A percentile compares a stretch with the other conserved stretches of the same genome.
Evolutionary conservation across 495 filamentous ascomycete genomes (phyloP).

Genomic region (Penicillium subrubescens): DNA sequence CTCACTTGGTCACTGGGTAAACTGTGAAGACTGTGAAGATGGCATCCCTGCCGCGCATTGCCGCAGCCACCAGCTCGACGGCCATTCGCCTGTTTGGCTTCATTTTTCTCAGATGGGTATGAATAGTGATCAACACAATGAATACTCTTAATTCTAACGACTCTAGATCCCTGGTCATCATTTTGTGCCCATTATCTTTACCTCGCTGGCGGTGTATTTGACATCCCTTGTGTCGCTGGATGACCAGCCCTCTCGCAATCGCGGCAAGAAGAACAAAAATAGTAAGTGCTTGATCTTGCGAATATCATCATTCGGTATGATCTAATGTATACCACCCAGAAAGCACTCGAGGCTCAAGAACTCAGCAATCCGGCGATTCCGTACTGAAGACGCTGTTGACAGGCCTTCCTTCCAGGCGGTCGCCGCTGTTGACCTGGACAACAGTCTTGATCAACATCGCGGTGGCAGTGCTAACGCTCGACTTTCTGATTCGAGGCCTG

Average conservation of each 20-base stretch:
- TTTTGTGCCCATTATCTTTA: slow-evolving; percentile 66
- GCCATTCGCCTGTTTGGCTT: slow-evolving; percentile 62
- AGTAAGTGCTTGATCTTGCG: slow-evolving; percentile 1
- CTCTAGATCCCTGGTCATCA: slow-evolving; percentile 63
- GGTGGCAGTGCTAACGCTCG: slow-evolving; percentile 65
- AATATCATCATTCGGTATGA: background rate
- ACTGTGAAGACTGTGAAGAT: slow-evolving; percentile 20
- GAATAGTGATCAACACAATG: slow-evolving; percentile 4
- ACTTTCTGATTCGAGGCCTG: slow-evolving; percentile 71
- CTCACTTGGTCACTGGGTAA: background rate
- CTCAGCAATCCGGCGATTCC: slow-evolving; percentile 27
- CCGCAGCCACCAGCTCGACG: slow-evolving; percentile 57
- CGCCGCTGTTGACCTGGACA: slow-evolving; percentile 55
- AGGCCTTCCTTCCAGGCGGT: slow-evolving; percentile 69
- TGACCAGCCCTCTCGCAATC: slow-evolving; percentile 5
- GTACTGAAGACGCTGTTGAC: slow-evolving; percentile 65
- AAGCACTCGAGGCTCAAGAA: background rate
- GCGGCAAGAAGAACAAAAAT: slow-evolving; percentile 11
- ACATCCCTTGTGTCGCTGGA: slow-evolving; percentile 58
- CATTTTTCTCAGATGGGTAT: slow-evolving; percentile 87
- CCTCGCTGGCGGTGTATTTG: slow-evolving; percentile 72
- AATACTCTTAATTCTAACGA: slow-evolving; percentile 7
- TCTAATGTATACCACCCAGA: slow-evolving; percentile 4
- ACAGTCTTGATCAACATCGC: slow-evolving; percentile 72
- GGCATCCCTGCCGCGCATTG: slow-evolving; percentile 30